Percentiles rank a stretch among this genome's conserved stretches.
phyloP scores from a whole-genome alignment of 441 rosid genomes.

The Bruguiera hainesii region DNA sequence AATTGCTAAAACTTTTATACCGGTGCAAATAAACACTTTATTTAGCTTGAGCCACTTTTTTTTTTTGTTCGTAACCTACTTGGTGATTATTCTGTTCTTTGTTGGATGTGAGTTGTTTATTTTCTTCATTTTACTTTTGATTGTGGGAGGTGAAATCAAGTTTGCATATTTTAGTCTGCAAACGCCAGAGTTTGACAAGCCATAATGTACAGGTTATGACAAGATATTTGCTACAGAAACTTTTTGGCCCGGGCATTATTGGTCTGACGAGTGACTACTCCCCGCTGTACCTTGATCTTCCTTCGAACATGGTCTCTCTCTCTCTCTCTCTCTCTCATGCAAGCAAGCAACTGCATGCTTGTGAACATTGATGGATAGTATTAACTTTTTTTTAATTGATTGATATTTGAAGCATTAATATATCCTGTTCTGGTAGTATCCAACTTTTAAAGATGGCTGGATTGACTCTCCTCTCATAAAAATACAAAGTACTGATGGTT shows the following conservation, averaged over 20 bases:
- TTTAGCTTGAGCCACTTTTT: not conserved
- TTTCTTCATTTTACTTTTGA: not conserved
- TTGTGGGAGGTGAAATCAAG: not conserved
- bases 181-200: conserved; percentile 8
- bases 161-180: not conserved
- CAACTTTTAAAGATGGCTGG: no score
- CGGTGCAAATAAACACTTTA: conserved; percentile 9
- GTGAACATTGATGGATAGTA: no score
- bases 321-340: not conserved
- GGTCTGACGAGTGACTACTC: conserved; percentile 54
- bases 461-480: no score
- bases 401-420: no score
- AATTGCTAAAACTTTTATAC: conserved; percentile 6
- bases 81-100: not conserved
- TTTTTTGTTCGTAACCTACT: not conserved
- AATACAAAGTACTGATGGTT: no score
- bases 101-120: not conserved
- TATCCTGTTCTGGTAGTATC: no score
- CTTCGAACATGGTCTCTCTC: conserved; percentile 76
- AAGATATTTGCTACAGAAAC: conserved; percentile 63
- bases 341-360: no score
- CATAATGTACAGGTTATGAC: conserved; percentile 57
- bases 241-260: conserved; percentile 70
- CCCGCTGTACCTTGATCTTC: conserved; percentile 75
- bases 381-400: no score